A percentile compares a stretch with the other conserved stretches of the same genome.
These are phyloP conservation scores for Ampelomyces quisqualis DNA, from an alignment of 2,329 filamentous ascomycete species.

Conservation along the genomic window DNA sequence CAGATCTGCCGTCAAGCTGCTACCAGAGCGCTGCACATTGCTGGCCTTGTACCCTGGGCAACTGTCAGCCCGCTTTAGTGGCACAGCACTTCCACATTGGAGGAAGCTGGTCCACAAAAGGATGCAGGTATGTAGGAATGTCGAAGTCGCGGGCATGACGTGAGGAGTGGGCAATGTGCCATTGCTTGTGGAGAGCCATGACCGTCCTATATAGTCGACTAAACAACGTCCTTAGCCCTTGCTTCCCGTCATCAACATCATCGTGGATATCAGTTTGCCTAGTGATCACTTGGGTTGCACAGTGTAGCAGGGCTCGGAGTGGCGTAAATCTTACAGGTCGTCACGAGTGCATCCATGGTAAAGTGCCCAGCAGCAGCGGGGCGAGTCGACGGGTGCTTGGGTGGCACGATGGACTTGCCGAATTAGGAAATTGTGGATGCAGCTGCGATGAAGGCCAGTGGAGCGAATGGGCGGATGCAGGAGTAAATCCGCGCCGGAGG, in stretches of 20 bases:
- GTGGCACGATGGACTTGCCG: slow-evolving; percentile 13
- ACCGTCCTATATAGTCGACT: slow-evolving; percentile 38
- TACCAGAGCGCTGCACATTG: slow-evolving; percentile 55
- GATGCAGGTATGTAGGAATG: slow-evolving; percentile 24
- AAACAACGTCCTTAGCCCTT: slow-evolving; percentile 29
- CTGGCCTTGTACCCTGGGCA: slow-evolving; percentile 70
- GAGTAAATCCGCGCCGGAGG: slow-evolving; percentile 8
- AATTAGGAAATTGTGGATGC: slow-evolving; percentile 9
- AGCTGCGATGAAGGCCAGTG: slow-evolving; percentile 1
- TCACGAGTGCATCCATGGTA: slow-evolving; percentile 33
- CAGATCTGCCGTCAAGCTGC: slow-evolving; percentile 67
- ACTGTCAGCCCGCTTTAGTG: slow-evolving; percentile 23
- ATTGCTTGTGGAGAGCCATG: slow-evolving; percentile 26
- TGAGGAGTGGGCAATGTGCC: slow-evolving; percentile 17
- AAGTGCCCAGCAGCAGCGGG: slow-evolving; percentile 15
- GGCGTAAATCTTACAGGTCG: slow-evolving; percentile 34
- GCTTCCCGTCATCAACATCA: slow-evolving; percentile 15
- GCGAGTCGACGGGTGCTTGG: slow-evolving; percentile 10
- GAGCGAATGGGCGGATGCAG: slow-evolving; percentile 7
- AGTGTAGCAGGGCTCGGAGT: slow-evolving; percentile 17
- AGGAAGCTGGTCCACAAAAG: slow-evolving; percentile 25
- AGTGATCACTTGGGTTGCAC: slow-evolving; percentile 12
- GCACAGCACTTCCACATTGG: slow-evolving; percentile 23
- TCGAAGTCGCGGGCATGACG: slow-evolving; percentile 26
- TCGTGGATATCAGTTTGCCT: slow-evolving; percentile 7